These are phyloP conservation scores for Sinapis alba DNA, from an alignment of 441 rosid genomes.

Conservation along the genomic window DNA sequence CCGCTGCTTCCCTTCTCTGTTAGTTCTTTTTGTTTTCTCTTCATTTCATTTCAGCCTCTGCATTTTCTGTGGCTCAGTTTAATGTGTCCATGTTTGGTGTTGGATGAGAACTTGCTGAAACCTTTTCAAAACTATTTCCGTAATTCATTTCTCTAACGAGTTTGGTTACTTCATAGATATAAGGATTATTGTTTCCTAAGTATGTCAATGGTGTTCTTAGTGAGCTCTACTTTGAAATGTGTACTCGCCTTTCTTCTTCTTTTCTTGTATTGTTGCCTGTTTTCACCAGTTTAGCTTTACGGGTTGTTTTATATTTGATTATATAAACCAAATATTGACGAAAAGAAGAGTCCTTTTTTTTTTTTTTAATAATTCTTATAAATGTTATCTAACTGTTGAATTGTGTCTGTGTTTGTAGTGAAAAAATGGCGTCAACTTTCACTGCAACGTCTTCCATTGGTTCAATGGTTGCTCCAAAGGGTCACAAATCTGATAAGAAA, in stretches of 20 bases:
- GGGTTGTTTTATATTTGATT: too few relatives aligned
- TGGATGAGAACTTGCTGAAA: too few relatives aligned
- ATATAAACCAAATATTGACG: not conserved
- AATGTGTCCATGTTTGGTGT: too few relatives aligned
- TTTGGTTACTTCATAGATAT: too few relatives aligned
- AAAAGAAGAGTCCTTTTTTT: not conserved
- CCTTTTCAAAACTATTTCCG: too few relatives aligned
- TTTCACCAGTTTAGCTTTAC: not conserved
- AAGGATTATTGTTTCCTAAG: too few relatives aligned
- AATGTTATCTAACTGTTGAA: not conserved
- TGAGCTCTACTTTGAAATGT: not conserved
- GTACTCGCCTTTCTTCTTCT: not conserved
- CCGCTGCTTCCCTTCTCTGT: slow-evolving; percentile 5
- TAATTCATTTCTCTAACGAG: too few relatives aligned
- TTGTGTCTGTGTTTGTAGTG: slow-evolving; percentile 23
- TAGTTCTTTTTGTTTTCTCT: slow-evolving; percentile 15
- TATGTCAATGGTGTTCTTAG: not conserved
- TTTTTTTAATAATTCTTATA: too few relatives aligned
- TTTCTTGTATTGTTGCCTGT: not conserved
- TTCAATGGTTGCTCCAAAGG: slow-evolving; percentile 61
- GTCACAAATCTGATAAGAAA: slow-evolving; percentile 55
- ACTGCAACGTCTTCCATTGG: slow-evolving; percentile 69
- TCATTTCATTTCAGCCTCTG: too few relatives aligned
- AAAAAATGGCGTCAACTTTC: slow-evolving; percentile 70
- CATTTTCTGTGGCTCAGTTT: too few relatives aligned